Percentiles rank a stretch among this genome's conserved stretches.
Conservation (phyloP, 192 early-diverging fungal genomes). For the Coemansia sp. region DNA sequence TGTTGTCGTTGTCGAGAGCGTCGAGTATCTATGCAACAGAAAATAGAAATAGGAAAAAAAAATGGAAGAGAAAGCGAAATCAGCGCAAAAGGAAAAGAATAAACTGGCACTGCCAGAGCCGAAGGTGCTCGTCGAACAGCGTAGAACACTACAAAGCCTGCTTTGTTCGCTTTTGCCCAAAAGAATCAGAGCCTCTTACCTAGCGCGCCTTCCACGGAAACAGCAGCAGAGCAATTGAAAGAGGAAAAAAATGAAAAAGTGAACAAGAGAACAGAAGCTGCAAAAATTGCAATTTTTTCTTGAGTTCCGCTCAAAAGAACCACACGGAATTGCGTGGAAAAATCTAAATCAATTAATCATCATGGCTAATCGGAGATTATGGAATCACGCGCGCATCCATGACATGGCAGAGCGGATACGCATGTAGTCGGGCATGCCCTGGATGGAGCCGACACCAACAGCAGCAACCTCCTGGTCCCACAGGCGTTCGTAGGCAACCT, state of each 20-base stretch:
- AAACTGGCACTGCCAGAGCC: not conserved
- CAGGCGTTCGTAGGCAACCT: constrained; percentile 83
- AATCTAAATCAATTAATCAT: not conserved
- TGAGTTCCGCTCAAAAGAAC: too few relatives aligned
- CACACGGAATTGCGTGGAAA: too few relatives aligned
- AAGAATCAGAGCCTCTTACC: not conserved
- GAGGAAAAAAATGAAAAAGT: not conserved
- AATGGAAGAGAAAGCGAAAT: constrained; percentile 8
- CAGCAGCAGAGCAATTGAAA: not conserved
- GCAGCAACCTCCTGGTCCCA: constrained; percentile 83
- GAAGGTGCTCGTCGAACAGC: not conserved
- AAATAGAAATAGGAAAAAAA: constrained; percentile 10
- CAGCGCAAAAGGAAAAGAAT: not conserved
- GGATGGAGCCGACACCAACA: constrained; percentile 84
- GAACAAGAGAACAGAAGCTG: not conserved
- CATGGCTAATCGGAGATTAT: not conserved
- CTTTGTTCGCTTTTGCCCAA: not conserved
- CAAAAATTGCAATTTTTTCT: too few relatives aligned
- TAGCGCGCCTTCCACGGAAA: not conserved
- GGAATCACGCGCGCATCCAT: constrained; percentile 64
- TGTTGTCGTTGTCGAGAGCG: too few relatives aligned
- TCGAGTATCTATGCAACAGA: constrained; percentile 10
- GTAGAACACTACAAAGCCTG: not conserved
- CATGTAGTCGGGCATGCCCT: constrained; percentile 85
- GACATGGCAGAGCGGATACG: constrained; percentile 85